A percentile compares a stretch with the other conserved stretches of the same genome.
Conservation (phyloP, 2,329 filamentous ascomycete species). For the Colletotrichum musicola region DNA sequence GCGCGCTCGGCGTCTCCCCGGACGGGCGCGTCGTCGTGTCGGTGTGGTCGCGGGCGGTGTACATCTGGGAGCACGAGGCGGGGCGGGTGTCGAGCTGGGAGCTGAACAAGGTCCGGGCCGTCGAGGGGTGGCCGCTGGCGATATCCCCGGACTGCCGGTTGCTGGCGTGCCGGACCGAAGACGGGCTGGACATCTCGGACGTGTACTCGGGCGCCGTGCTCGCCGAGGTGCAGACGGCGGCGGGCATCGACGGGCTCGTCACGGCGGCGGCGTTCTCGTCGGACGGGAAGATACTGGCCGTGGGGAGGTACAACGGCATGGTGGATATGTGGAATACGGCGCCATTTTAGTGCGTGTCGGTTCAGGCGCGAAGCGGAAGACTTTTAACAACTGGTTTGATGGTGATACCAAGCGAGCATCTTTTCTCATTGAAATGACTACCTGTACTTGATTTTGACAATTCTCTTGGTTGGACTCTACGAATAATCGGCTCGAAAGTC, state of each 20-base stretch:
- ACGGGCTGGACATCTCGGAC: slow-evolving; percentile 57
- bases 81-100: slow-evolving; percentile 52
- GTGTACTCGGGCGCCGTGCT: slow-evolving; percentile 49
- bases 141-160: slow-evolving; percentile 54
- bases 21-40: slow-evolving; percentile 51
- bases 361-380: too few species aligned
- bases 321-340: slow-evolving; percentile 49
- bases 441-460: too few species aligned
- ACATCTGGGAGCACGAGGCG: slow-evolving; percentile 51
- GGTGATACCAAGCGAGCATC: too few species aligned
- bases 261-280: slow-evolving; percentile 52
- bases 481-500: too few species aligned
- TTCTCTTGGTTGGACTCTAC: too few species aligned
- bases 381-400: too few species aligned
- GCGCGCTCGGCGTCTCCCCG: slow-evolving; percentile 49
- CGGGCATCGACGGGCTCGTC: slow-evolving; percentile 43
- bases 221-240: slow-evolving; percentile 42
- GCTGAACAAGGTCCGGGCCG: slow-evolving; percentile 48
- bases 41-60: slow-evolving; percentile 54
- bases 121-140: slow-evolving; percentile 56
- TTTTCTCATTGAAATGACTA: too few species aligned
- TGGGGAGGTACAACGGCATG: slow-evolving; percentile 51
- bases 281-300: slow-evolving; percentile 46
- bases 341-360: not conserved
- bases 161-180: slow-evolving; percentile 55